A percentile compares a stretch with the other conserved stretches of the same genome.
These are phyloP conservation scores for Penicillium sclerotigenum DNA, from an alignment of 2,329 filamentous ascomycete species.

Conservation along the genomic window DNA sequence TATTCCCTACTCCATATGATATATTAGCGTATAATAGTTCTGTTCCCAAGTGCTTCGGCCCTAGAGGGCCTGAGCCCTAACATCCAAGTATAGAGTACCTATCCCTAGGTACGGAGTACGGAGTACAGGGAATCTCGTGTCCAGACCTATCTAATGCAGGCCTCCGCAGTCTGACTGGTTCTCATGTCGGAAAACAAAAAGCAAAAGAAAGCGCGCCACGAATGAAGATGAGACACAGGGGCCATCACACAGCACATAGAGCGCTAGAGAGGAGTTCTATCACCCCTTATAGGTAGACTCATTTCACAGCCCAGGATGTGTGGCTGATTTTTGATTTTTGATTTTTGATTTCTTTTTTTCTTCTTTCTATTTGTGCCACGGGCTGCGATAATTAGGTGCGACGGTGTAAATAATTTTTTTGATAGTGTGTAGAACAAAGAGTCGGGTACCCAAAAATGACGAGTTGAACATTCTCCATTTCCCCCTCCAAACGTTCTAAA, in stretches of 20 bases:
- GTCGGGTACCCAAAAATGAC: slow-evolving; percentile 10
- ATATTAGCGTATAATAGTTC: background rate
- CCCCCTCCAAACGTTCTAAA: background rate
- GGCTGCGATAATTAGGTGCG: background rate
- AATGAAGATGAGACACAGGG: slow-evolving; percentile 18
- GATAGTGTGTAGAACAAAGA: slow-evolving; percentile 1
- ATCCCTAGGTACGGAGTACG: background rate
- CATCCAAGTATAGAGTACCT: background rate
- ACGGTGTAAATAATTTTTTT: background rate
- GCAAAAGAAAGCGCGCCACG: slow-evolving; percentile 10
- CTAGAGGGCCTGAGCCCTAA: slow-evolving; percentile 1
- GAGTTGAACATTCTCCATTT: background rate
- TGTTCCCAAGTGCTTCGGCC: background rate
- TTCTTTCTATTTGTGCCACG: background rate
- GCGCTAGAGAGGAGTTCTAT: background rate
- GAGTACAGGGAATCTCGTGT: slow-evolving; percentile 9
- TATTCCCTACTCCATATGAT: background rate
- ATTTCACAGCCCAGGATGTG: background rate
- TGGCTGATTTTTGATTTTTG: background rate
- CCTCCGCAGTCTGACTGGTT: slow-evolving; percentile 13
- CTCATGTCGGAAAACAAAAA: background rate
- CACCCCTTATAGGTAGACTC: background rate
- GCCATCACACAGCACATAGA: background rate
- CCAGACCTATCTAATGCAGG: slow-evolving; percentile 14
- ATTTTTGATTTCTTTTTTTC: background rate